Base-by-base conservation (phyloP, 2,329 filamentous ascomycete genomes). In the Colletotrichum somersetense region DNA sequence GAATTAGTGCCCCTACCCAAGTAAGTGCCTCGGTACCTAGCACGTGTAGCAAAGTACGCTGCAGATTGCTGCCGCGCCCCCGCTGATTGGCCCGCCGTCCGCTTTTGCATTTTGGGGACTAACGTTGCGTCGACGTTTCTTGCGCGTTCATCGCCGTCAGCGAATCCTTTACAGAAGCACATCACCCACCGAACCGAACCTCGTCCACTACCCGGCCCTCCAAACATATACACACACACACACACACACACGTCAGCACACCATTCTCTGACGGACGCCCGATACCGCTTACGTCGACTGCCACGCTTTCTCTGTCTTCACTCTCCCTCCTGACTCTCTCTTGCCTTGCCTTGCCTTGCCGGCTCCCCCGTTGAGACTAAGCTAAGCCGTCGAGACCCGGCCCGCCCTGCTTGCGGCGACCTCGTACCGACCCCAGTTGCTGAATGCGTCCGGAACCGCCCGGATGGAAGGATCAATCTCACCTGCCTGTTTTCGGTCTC, bases 211-310 rank as follows among this genome's bases (percentile, higher is more conserved):
- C n/a, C 33, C 35, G 11, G 20, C 5, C 5, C 38, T 14, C 53
- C 20, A n/a, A 40, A 35, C 33, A 26, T 3, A 26, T 3, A 26
- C 26, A 26, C 26, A 26, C 26, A 26, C 30, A 30, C 3, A 30
- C 30, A 40, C 38, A 40, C 38, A 10, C 18, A 40, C 56, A 42
- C 35, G 55, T 58, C 55, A 58, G 56, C 56, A 58, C 38, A 58
- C 38, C 56, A 14, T 58, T 30, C 30, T 46, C 18, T 18, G 14
- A 42, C 26, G 3, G 3, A 52, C 26, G 50, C 50, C 35, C 5
- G 35, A 5, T 12, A 42, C 23, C 8, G 56, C 35, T 42, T 58
- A 58, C 55, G 38, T 57, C 33, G 33, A 57, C 35, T 40, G 38
- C 16, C 42, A 44, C 42, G 42, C 16, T 20, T 2, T 46, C 44